Percentiles rank a stretch among this genome's conserved stretches.
phyloP scores from a whole-genome alignment of 2,329 filamentous ascomycete genomes.

The Diaporthe vaccinii region DNA sequence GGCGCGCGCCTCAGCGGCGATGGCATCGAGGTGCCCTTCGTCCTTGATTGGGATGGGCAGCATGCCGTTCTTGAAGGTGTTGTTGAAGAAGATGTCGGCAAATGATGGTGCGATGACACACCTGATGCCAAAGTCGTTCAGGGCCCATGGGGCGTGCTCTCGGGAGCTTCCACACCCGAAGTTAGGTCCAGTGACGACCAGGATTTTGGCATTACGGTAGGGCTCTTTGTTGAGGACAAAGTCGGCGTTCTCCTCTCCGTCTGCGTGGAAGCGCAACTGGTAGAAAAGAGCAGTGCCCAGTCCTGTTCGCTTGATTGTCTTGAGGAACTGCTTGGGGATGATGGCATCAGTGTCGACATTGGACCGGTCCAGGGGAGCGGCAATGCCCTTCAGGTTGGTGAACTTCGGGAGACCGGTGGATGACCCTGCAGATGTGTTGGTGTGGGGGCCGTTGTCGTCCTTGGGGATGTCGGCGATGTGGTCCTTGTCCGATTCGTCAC shows the following conservation, averaged over 20 bases:
- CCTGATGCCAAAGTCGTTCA: slow-evolving; percentile 96
- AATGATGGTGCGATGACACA: slow-evolving; percentile 90
- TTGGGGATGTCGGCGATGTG: slow-evolving; percentile 70
- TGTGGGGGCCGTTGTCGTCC: slow-evolving; percentile 72
- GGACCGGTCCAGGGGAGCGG: slow-evolving; percentile 86
- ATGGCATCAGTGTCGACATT: slow-evolving; percentile 99
- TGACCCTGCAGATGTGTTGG: slow-evolving; percentile 69
- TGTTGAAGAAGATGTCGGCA: slow-evolving; percentile 98
- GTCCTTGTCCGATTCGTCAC: slow-evolving; percentile 67
- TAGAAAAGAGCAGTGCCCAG: slow-evolving; percentile 91
- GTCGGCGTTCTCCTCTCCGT: slow-evolving; percentile 80
- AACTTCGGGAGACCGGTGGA: slow-evolving; percentile 84
- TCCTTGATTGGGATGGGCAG: slow-evolving; percentile 84
- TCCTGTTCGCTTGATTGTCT: slow-evolving; percentile 98
- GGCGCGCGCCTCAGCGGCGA: slow-evolving; percentile 82
- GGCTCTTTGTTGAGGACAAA: slow-evolving; percentile 94
- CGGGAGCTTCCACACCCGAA: slow-evolving; percentile 95
- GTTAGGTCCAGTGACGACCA: slow-evolving; percentile 92
- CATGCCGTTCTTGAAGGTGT: slow-evolving; percentile 99
- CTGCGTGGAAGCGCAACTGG: slow-evolving; percentile 81
- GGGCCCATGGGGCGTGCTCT: slow-evolving; percentile 97
- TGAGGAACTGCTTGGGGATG: slow-evolving; percentile 99
- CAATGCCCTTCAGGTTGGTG: slow-evolving; percentile 84
- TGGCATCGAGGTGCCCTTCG: slow-evolving; percentile 73
- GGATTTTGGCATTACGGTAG: slow-evolving; percentile 86